Percentiles rank a stretch among this genome's conserved stretches.
Conservation (phyloP, 2,329 filamentous ascomycete species). For the Cladobotryum mycophilum region DNA sequence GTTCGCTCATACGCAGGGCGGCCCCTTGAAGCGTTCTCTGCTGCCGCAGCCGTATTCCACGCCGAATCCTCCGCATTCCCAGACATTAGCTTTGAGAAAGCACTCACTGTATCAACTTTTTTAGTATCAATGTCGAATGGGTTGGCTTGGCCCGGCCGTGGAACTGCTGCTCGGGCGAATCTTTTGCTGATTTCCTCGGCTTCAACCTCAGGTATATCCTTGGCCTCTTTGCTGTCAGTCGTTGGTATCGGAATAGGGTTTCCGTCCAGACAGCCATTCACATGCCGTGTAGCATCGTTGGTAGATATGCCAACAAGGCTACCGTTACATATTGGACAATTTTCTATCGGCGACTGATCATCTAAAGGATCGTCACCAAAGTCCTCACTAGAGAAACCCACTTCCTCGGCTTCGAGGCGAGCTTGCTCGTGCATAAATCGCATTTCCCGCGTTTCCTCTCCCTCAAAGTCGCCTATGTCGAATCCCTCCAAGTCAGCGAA, state of each 20-base stretch:
- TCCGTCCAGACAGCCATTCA: slow-evolving; percentile 89
- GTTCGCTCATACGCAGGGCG: slow-evolving; percentile 83
- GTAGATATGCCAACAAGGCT: slow-evolving; percentile 52
- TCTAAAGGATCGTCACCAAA: slow-evolving; percentile 27
- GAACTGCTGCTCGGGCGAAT: slow-evolving; percentile 61
- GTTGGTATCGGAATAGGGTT: slow-evolving; percentile 55
- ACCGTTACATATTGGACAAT: slow-evolving; percentile 73
- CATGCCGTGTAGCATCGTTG: slow-evolving; percentile 73
- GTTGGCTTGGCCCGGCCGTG: slow-evolving; percentile 73
- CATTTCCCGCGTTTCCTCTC: slow-evolving; percentile 60
- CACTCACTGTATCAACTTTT: slow-evolving; percentile 49
- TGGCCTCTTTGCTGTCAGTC: slow-evolving; percentile 12
- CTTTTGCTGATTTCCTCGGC: slow-evolving; percentile 44
- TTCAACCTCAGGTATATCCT: slow-evolving; percentile 24
- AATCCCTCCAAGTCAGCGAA: slow-evolving; percentile 50
- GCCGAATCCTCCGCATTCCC: slow-evolving; percentile 83
- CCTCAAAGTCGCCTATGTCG: slow-evolving; percentile 43
- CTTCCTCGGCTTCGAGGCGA: slow-evolving; percentile 55
- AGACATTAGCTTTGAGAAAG: slow-evolving; percentile 91
- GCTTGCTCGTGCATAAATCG: slow-evolving; percentile 73
- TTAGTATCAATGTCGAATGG: slow-evolving; percentile 56
- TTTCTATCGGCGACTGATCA: slow-evolving; percentile 26
- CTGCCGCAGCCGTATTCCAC: slow-evolving; percentile 79
- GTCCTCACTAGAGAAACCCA: slow-evolving; percentile 32
- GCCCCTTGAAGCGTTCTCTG: slow-evolving; percentile 70